Conservation (phyloP, 2,329 filamentous ascomycete genomes). For the Colletotrichum spinosum region DNA sequence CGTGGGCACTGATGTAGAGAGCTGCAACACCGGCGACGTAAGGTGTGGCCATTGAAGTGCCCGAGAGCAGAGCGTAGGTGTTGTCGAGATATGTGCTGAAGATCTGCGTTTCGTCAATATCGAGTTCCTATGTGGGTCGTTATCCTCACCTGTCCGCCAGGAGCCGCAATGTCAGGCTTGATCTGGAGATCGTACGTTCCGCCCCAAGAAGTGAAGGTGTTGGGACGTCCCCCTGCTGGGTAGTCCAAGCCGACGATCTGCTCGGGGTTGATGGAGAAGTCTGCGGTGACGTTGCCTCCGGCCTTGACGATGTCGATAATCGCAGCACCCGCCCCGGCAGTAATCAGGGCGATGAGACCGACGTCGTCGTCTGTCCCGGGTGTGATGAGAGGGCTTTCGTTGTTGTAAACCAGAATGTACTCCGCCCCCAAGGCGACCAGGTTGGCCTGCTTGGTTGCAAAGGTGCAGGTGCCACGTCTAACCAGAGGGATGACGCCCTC, state of each 20-base stretch:
- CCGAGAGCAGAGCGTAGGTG: conserved; percentile 52
- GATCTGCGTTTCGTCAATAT: conserved; percentile 21
- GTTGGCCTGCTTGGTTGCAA: conserved; percentile 43
- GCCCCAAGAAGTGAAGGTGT: conserved; percentile 56
- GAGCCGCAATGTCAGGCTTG: conserved; percentile 57
- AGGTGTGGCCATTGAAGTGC: conserved; percentile 62
- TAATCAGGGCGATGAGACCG: conserved; percentile 41
- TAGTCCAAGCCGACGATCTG: conserved; percentile 40
- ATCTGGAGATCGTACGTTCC: conserved; percentile 55
- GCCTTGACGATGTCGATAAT: conserved; percentile 43
- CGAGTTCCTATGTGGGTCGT: fast-evolving
- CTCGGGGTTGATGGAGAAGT: conserved; percentile 45
- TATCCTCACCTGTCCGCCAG: conserved; percentile 48
- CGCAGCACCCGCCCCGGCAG: conserved; percentile 40
- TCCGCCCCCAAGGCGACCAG: conserved; percentile 42
- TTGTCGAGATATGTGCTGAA: conserved; percentile 55
- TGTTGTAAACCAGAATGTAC: conserved; percentile 47
- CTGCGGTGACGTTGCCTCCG: conserved; percentile 44
- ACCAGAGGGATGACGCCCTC: conserved; percentile 44
- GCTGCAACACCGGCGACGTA: conserved; percentile 56
- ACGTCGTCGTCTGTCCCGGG: conserved; percentile 31
- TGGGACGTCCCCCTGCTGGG: conserved; percentile 48
- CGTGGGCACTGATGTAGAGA: conserved; percentile 48
- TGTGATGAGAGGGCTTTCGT: conserved; percentile 38
- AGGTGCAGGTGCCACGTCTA: conserved; percentile 48